Base-by-base conservation (phyloP, 108 stramenopile genomes). In the Pseudonitzschia multiseries region DNA sequence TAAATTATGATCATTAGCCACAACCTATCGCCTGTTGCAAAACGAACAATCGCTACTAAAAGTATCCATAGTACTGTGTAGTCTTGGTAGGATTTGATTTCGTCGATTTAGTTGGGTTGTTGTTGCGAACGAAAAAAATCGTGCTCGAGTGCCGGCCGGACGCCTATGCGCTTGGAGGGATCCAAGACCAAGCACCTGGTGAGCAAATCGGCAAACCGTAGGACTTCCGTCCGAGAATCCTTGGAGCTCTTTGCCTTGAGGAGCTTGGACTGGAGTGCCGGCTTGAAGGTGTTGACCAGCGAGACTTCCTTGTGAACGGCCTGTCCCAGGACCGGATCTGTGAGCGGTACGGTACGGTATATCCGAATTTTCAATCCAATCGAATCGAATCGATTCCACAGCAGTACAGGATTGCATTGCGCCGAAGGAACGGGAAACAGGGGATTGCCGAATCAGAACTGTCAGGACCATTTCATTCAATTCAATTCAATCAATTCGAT, bases 141-240 rank as follows among this genome's bases (percentile, higher is more conserved):
- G 65, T 84, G 83, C 51, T 70, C 70, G 12, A 80, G 36, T 20
- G 83, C 77, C 29, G 52, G 54, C 57, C 68, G 64, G 18, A 94
- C 83, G 22, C 82, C 61, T 0, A 92, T 71, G 1, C 97, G 93
- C 70, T 84, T 79, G 40, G 82, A 76, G 6, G 96, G 95, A 76
- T 99, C 97, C 52, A 99, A 70, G 1, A 82, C 81, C n/a, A 98
- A 74, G 77, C 93, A 92, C 62, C 89, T 88, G 43, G 84, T 83
- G 40, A 97, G 73, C 26, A 99, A 83, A 75, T 97, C 93, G 0
- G 89, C 87, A 63, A 99, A 90, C 57, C 82, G 76, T 20, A 89
- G 44, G 9, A 98, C 96, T 13, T 83, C 72, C 9, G 84, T 79
- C 57, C 88, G 81, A 36, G 83, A 79, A 69, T 98, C 98, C 17